Conservation (phyloP, 2,329 filamentous ascomycete genomes). For the Microcera coccophila region DNA sequence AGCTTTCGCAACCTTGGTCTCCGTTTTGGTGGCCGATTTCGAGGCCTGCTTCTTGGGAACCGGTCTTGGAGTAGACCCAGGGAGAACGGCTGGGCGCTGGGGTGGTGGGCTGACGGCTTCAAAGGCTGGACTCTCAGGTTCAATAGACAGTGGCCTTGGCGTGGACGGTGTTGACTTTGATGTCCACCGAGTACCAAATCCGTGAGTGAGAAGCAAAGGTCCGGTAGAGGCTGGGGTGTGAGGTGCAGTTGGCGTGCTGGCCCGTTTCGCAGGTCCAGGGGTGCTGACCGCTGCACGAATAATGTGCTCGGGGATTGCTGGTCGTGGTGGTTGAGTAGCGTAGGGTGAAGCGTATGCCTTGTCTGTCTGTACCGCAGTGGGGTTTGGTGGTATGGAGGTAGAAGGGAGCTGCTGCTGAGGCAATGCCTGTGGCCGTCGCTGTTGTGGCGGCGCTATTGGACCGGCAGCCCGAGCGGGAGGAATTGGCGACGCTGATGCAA, state of each 20-base stretch:
- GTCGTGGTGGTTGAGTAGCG: constrained; percentile 31
- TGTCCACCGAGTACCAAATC: constrained; percentile 57
- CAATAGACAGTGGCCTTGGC: constrained; percentile 39
- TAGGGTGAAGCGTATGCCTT: constrained; percentile 29
- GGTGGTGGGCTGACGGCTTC: constrained; percentile 61
- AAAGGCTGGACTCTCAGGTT: constrained; percentile 49
- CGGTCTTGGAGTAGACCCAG: constrained; percentile 28
- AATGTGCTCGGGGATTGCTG: constrained; percentile 40
- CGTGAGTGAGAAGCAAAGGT: constrained; percentile 29
- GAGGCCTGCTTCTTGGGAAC: constrained; percentile 33
- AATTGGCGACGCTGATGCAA: constrained; percentile 32
- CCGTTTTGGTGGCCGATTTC: constrained; percentile 26
- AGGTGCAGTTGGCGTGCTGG: constrained; percentile 31
- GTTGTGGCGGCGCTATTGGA: constrained; percentile 28
- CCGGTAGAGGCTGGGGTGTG: constrained; percentile 34
- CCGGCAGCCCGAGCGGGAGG: constrained; percentile 20
- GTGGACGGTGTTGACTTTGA: constrained; percentile 56
- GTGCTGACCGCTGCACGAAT: constrained; percentile 37
- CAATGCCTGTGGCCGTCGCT: constrained; percentile 33
- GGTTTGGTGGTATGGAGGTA: constrained; percentile 22
- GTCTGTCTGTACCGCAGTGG: constrained; percentile 24
- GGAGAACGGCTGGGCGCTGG: constrained; percentile 35
- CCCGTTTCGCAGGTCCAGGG: constrained; percentile 29
- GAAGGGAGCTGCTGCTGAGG: constrained; percentile 29
- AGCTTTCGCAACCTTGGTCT: constrained; percentile 21